Evolutionary conservation across 139 green algal species (phyloP).

Genomic region (Chlorella ohadii): DNA sequence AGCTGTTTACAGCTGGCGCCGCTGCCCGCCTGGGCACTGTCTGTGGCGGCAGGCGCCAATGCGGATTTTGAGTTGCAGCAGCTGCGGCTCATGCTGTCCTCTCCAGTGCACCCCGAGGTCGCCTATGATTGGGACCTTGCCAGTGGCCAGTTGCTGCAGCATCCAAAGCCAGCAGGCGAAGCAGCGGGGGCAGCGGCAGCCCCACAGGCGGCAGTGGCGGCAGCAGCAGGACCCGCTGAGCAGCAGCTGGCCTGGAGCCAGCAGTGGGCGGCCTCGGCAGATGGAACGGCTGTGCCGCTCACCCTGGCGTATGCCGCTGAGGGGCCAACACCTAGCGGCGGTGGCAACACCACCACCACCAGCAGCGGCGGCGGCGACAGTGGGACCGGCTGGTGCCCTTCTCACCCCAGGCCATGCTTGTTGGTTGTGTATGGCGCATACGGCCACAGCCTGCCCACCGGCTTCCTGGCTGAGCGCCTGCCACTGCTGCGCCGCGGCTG

Average conservation of each 20-base stretch:
- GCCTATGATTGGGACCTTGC: slow-evolving; percentile 48
- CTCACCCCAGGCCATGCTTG: slow-evolving; percentile 48
- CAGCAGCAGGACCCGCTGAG: slow-evolving; percentile 11
- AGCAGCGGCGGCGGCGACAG: background rate
- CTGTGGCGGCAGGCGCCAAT: slow-evolving; percentile 62
- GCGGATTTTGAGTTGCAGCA: slow-evolving; percentile 41
- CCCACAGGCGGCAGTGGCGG: background rate
- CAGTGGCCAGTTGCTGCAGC: background rate
- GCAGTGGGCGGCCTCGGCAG: slow-evolving; percentile 10
- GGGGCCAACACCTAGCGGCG: no score
- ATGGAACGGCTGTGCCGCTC: slow-evolving; percentile 49
- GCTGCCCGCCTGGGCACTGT: slow-evolving; percentile 57
- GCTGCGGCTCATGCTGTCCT: slow-evolving; percentile 54
- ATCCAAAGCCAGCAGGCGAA: no score
- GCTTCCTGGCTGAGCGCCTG: slow-evolving; percentile 58
- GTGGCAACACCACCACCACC: no score
- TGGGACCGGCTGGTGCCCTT: background rate
- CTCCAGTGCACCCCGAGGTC: slow-evolving; percentile 58
- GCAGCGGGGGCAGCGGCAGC: background rate
- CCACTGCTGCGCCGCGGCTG: slow-evolving; percentile 69
- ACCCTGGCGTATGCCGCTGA: slow-evolving; percentile 51
- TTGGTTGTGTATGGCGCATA: slow-evolving; percentile 84
- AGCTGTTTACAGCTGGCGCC: slow-evolving; percentile 31
- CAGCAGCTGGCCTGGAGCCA: background rate
- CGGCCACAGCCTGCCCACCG: slow-evolving; percentile 66